phyloP scores from a whole-genome alignment of 352 stramenopile species.

The Pythium brachiatum region DNA sequence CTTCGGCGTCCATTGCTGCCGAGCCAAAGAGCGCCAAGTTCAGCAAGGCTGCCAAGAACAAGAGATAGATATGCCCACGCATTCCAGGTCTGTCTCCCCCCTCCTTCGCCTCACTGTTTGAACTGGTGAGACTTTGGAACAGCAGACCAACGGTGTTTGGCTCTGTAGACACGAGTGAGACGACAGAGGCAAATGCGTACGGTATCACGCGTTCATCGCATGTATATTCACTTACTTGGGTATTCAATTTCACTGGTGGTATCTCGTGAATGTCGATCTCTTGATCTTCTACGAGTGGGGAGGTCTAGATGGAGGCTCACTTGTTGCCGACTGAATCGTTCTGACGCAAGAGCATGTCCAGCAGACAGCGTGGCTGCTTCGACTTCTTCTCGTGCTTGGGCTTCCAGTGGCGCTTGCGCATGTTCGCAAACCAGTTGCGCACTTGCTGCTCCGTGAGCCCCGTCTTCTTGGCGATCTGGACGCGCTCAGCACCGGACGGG shows the following conservation, averaged over 20 bases:
- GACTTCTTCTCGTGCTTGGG: slow-evolving; percentile 46
- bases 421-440: slow-evolving; percentile 89
- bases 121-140: not conserved
- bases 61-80: slow-evolving; percentile 59
- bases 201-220: not conserved
- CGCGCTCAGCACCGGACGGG: slow-evolving; percentile 58
- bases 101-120: not conserved
- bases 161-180: not conserved
- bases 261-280: not conserved
- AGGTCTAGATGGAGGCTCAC: not conserved
- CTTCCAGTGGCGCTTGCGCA: slow-evolving; percentile 88
- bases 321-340: slow-evolving; percentile 28
- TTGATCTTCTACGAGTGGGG: not conserved
- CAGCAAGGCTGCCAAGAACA: slow-evolving; percentile 71
- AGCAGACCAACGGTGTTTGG: not conserved
- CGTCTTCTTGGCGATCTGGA: slow-evolving; percentile 64
- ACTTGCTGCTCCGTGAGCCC: slow-evolving; percentile 79
- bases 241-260: not conserved
- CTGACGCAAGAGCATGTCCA: slow-evolving; percentile 78
- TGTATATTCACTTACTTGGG: not conserved
- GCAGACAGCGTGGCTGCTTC: slow-evolving; percentile 77
- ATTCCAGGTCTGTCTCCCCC: slow-evolving; percentile 35
- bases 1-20: slow-evolving; percentile 18
- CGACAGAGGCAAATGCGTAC: not conserved
- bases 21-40: slow-evolving; percentile 66